Conservation (phyloP, 2,329 filamentous ascomycete species). For the Xylariaceae sp. region DNA sequence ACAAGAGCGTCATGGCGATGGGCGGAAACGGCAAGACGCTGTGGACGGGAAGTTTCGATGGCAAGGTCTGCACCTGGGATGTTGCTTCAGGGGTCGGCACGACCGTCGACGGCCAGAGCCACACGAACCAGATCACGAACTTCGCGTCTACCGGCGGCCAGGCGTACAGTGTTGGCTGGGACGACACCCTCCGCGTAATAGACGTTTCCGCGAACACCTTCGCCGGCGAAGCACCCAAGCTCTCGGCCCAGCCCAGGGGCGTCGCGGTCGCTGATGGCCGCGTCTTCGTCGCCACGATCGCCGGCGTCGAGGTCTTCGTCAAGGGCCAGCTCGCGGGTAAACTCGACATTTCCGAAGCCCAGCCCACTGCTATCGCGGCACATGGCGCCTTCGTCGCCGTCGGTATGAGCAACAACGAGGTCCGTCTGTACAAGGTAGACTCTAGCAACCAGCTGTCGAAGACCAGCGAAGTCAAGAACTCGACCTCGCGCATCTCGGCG, state of each 20-base stretch:
- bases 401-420: conserved; percentile 65
- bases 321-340: conserved; percentile 57
- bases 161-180: conserved; percentile 88
- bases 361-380: conserved; percentile 66
- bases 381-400: conserved; percentile 65
- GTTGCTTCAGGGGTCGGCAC: conserved; percentile 61
- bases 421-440: conserved; percentile 66
- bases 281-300: conserved; percentile 46
- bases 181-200: conserved; percentile 78
- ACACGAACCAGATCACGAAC: conserved; percentile 80
- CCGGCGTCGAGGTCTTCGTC: conserved; percentile 53
- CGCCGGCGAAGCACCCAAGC: conserved; percentile 59
- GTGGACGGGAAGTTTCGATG: conserved; percentile 90
- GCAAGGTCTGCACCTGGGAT: conserved; percentile 81
- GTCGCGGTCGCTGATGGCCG: conserved; percentile 34
- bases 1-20: conserved; percentile 82
- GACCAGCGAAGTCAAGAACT: conserved; percentile 56
- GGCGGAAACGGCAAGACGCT: conserved; percentile 59
- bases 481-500: conserved; percentile 67
- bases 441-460: conserved; percentile 48
- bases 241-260: conserved; percentile 70
- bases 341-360: conserved; percentile 53
- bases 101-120: conserved; percentile 70
- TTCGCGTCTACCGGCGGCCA: conserved; percentile 59
- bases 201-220: conserved; percentile 73